Conservation (phyloP, 73 alveolate species). For the Tetrahymena borealis region DNA sequence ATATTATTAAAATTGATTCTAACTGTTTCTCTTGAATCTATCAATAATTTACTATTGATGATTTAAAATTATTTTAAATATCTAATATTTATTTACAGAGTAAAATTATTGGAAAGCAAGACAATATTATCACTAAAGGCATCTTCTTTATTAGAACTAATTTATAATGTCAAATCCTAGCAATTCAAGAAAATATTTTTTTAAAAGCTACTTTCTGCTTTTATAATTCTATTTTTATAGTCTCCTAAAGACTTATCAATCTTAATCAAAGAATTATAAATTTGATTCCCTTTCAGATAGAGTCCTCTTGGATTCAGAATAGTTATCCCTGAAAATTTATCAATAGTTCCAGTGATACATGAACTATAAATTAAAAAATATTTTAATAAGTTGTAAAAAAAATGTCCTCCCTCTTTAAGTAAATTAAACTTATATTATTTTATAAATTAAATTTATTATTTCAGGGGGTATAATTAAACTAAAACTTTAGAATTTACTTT, state of each 20-base stretch:
- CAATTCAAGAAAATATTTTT: background rate
- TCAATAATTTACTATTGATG: background rate
- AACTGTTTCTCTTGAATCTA: background rate
- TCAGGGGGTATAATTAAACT: too few relatives aligned
- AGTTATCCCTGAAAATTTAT: background rate
- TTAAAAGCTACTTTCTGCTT: background rate
- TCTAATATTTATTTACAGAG: background rate
- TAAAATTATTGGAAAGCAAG: background rate
- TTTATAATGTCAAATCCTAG: background rate
- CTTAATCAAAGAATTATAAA: background rate
- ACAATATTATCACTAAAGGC: background rate
- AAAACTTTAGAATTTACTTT: background rate
- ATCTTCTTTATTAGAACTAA: background rate
- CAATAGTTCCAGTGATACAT: background rate
- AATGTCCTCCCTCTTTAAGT: too few relatives aligned
- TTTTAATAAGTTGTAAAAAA: too few relatives aligned
- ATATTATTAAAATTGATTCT: background rate
- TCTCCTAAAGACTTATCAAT: background rate
- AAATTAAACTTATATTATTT: too few relatives aligned
- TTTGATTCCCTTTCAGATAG: background rate
- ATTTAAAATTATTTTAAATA: background rate
- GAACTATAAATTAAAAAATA: background rate
- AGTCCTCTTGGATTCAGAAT: background rate
- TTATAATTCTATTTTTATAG: background rate
- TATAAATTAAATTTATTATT: too few relatives aligned